Conservation (phyloP, 1,284 basidiomycete species). For the Ganoderma lingzhi region DNA sequence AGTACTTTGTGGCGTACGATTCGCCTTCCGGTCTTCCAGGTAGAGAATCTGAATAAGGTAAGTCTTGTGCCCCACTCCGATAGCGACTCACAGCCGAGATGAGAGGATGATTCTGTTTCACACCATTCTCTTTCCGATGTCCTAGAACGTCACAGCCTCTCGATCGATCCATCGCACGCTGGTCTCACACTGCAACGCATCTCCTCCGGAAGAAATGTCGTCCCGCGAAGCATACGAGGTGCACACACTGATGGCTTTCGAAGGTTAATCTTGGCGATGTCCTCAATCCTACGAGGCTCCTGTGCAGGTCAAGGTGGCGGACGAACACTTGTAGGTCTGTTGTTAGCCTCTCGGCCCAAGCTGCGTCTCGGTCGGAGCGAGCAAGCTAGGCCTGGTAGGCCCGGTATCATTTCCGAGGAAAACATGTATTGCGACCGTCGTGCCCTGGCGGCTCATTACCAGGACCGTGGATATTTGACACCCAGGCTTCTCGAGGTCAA, state of each 20-base stretch:
- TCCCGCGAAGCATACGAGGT: constrained; percentile 1
- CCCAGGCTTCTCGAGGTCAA: neutral
- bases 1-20: neutral
- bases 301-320: neutral
- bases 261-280: constrained; percentile 3
- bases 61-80: neutral
- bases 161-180: neutral
- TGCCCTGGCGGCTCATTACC: neutral
- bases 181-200: neutral
- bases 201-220: neutral
- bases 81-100: neutral
- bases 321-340: neutral
- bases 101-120: neutral
- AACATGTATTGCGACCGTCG: neutral
- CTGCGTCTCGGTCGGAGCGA: neutral
- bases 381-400: neutral
- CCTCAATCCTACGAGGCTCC: neutral
- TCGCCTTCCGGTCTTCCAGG: neutral
- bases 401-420: neutral
- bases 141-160: neutral
- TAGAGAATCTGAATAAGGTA: neutral
- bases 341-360: neutral
- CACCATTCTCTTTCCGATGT: neutral
- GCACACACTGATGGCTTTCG: neutral
- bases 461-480: neutral